Base-by-base conservation (phyloP, 108 stramenopile species). In the Bacterosira constricta region DNA sequence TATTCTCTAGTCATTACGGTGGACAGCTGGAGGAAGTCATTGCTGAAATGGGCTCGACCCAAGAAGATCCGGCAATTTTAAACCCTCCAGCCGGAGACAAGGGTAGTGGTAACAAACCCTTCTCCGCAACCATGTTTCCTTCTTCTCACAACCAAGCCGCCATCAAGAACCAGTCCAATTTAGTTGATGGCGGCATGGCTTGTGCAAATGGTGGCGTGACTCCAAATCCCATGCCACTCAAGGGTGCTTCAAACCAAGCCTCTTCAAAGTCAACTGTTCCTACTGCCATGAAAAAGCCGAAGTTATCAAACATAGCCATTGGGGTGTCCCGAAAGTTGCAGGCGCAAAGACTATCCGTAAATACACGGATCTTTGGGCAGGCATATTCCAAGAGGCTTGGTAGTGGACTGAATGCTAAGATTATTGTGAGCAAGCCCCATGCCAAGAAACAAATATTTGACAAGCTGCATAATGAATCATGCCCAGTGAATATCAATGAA, bases 401-500 rank as follows among this genome's bases (percentile, higher is more conserved):
- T n/a, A n/a, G 91, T 41, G 91, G 86, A 6, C 47, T 65, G 13
- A 79, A 80, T 65, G 88, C 70, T 4, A 64, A 79, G 10, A 87
- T 91, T 62, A 63, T 89, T 13, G 83, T 91, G 12, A 75, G 70
- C 65, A 88, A 87, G 62, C 57, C 68, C 0, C 71, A 57, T 17
- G 88, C 88, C 2, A 90, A 90, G 73, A 87, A 92, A 62, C 13
- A 84, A 18, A 81, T 92, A 23, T 87, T 84, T 61, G 88, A 90
- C 52, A 49, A 81, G 47, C 51, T 90, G 44, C 69, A 78, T 46
- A 87, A 90, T 68, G 63, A 59, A 11, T 88, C 90, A 55, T 49
- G 66, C 15, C 91, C 91, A 15, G 85, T 90, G 84, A 90, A 92
- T 52, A 88, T 92, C 58, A 88, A 85, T 0, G 73, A 88, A 42